Conservation (phyloP, 345 rosid genomes). For the Brassica cretica region DNA sequence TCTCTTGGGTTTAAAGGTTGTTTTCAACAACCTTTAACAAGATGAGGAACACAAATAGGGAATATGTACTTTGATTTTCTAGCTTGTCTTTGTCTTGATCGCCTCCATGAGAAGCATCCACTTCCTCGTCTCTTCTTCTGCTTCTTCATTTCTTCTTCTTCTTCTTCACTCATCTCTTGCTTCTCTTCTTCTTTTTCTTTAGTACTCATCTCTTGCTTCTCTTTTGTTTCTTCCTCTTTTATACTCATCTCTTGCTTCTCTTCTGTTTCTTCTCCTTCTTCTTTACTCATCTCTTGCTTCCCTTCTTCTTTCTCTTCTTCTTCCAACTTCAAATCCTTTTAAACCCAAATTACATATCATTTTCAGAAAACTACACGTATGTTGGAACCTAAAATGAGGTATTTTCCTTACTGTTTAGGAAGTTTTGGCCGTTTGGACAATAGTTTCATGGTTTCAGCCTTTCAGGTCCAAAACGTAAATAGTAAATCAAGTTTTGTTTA, state of each 20-base stretch:
- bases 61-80: constrained; percentile 43
- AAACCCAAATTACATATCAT: neutral
- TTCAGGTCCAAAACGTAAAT: neutral
- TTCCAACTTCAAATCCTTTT: constrained; percentile 45
- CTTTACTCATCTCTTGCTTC: constrained; percentile 13
- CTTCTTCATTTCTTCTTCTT: constrained; percentile 14
- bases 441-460: neutral
- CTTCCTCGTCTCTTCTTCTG: constrained; percentile 39
- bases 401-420: neutral
- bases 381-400: neutral
- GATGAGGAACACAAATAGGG: constrained; percentile 46
- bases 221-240: constrained; percentile 13
- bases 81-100: constrained; percentile 52
- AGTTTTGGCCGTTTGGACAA: constrained; percentile 9
- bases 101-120: constrained; percentile 76
- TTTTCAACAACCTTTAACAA: constrained; percentile 42
- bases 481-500: neutral
- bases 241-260: constrained; percentile 6
- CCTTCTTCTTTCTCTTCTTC: constrained; percentile 29
- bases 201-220: constrained; percentile 1
- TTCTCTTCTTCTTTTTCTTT: constrained; percentile 26
- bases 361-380: neutral
- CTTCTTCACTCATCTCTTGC: constrained; percentile 15
- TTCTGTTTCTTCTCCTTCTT: constrained; percentile 20
- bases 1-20: neutral